phyloP scores from a whole-genome alignment of 192 early-diverging fungal species.

The Backusella australiensis region DNA sequence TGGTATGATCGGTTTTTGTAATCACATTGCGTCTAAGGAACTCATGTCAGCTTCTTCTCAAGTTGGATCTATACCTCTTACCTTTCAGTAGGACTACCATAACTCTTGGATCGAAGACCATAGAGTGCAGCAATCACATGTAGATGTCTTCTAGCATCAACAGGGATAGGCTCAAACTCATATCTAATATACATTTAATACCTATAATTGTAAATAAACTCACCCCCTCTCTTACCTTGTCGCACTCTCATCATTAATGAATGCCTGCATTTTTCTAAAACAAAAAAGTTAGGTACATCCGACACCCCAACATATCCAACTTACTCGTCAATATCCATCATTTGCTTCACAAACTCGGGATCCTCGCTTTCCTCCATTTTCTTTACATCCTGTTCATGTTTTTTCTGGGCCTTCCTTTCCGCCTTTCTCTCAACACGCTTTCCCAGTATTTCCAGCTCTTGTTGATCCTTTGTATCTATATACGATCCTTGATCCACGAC shows the following conservation, averaged over 20 bases:
- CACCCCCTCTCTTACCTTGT: neutral
- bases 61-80: neutral
- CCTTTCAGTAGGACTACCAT: conserved; percentile 37
- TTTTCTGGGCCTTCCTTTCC: neutral
- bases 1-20: conserved; percentile 41
- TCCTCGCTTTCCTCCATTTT: neutral
- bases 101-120: conserved; percentile 42
- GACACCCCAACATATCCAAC: neutral
- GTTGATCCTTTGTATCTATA: neutral
- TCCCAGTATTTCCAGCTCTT: conserved; percentile 6
- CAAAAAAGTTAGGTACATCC: neutral
- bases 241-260: conserved; percentile 29
- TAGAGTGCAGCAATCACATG: conserved; percentile 46
- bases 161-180: conserved; percentile 43
- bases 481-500: neutral
- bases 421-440: neutral
- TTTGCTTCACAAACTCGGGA: neutral
- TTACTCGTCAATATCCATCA: conserved; percentile 4
- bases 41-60: no score
- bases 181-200: conserved; percentile 11
- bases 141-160: conserved; percentile 39
- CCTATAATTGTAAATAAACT: neutral
- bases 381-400: neutral
- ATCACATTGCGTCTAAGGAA: neutral
- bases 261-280: conserved; percentile 15